Conservation (phyloP, 2,329 filamentous ascomycete species). For the Aspergillus sp. region DNA sequence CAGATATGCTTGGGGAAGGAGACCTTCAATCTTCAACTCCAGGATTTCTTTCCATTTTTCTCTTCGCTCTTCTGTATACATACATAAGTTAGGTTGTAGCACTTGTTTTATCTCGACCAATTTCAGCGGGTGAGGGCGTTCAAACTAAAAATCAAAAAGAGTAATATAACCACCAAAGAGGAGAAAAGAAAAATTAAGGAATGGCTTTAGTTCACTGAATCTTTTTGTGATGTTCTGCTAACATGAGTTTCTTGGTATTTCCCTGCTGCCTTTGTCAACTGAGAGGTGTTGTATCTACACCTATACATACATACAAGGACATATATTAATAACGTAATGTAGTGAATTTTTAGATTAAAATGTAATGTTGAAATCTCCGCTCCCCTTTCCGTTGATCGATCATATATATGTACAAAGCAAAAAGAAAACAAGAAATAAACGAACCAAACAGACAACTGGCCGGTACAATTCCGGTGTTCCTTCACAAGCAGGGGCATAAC, state of each 20-base stretch:
- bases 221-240: too few relatives aligned
- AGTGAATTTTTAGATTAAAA: background rate
- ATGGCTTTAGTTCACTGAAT: too few relatives aligned
- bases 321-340: background rate
- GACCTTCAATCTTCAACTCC: too few relatives aligned
- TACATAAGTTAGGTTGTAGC: background rate
- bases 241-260: too few relatives aligned
- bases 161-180: background rate
- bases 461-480: background rate
- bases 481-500: background rate
- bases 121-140: slow-evolving; percentile 2
- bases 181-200: background rate
- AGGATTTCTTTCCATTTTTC: background rate
- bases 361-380: background rate
- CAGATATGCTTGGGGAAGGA: background rate
- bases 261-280: too few relatives aligned
- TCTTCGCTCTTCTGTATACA: slow-evolving; percentile 7
- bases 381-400: background rate
- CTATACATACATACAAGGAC: background rate
- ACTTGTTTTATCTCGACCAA: background rate
- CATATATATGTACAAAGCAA: slow-evolving; percentile 14
- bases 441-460: background rate
- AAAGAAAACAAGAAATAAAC: background rate
- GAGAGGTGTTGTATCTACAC: too few relatives aligned
- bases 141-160: background rate